Percentiles rank a stretch among this genome's conserved stretches.
phyloP scores from a whole-genome alignment of 257 asterid genomes.

The Sherardia arvensis region DNA sequence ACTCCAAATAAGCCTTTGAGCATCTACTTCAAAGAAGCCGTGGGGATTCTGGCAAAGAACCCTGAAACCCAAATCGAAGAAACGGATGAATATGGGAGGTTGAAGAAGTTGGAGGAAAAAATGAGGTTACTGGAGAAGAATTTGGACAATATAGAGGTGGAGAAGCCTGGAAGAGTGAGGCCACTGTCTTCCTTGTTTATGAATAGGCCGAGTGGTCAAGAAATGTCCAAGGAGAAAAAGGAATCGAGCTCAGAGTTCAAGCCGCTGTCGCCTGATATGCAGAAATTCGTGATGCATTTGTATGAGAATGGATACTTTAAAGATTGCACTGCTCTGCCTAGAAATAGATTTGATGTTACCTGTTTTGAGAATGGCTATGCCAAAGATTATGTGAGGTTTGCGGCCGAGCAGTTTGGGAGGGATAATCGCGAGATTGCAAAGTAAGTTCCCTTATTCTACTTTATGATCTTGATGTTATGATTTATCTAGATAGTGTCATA shows the following conservation, averaged over 20 bases:
- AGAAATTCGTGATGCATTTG: slow-evolving; percentile 36
- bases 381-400: slow-evolving; percentile 46
- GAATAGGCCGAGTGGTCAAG: slow-evolving; percentile 7
- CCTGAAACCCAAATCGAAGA: slow-evolving; percentile 12
- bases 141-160: background rate
- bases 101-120: slow-evolving; percentile 42
- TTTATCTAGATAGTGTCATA: background rate
- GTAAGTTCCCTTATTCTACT: slow-evolving; percentile 32
- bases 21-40: slow-evolving; percentile 46
- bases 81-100: slow-evolving; percentile 16
- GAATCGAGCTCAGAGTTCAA: slow-evolving; percentile 28
- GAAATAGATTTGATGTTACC: slow-evolving; percentile 30
- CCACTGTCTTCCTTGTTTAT: slow-evolving; percentile 30
- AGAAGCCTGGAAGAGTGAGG: background rate
- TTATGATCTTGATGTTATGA: background rate
- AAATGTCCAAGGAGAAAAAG: slow-evolving; percentile 12
- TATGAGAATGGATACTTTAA: slow-evolving; percentile 46
- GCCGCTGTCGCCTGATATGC: slow-evolving; percentile 65
- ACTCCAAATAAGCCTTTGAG: slow-evolving; percentile 24
- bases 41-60: slow-evolving; percentile 23
- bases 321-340: slow-evolving; percentile 35
- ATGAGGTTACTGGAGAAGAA: slow-evolving; percentile 23
- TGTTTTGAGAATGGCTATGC: slow-evolving; percentile 45
- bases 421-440: slow-evolving; percentile 60
- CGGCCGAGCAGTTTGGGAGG: slow-evolving; percentile 54